phyloP scores from a whole-genome alignment of 306 rosid genomes.

The Prunus dulcis region DNA sequence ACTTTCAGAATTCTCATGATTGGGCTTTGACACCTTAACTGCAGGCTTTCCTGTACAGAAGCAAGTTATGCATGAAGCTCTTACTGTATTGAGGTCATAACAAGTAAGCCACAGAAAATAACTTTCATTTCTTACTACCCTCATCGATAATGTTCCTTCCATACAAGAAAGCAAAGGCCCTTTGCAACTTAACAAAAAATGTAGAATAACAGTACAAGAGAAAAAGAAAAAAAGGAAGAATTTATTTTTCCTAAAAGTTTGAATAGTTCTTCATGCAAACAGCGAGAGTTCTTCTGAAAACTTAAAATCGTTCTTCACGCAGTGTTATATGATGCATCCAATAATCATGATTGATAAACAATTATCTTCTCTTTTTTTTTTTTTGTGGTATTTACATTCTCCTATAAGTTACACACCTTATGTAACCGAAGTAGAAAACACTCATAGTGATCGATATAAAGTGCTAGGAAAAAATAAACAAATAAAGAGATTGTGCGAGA shows the following conservation, averaged over 20 bases:
- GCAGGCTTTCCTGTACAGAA: slow-evolving; percentile 35
- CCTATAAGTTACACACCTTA: not conserved
- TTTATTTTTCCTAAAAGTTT: not conserved
- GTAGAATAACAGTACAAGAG: not conserved
- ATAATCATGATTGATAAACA: not conserved
- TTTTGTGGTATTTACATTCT: not conserved
- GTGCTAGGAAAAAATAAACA: not conserved
- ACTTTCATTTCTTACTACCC: not conserved
- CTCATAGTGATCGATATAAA: not conserved
- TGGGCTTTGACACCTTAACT: slow-evolving; percentile 27
- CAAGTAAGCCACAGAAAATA: not conserved
- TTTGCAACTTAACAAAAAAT: not conserved
- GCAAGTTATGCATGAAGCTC: slow-evolving; percentile 21
- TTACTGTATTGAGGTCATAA: not conserved
- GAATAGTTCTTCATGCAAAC: not conserved
- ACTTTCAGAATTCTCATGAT: slow-evolving; percentile 21
- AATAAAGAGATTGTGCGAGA: not conserved
- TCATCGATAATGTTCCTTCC: not conserved
- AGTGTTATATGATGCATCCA: not conserved
- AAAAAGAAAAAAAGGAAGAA: not conserved
- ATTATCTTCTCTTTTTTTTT: not conserved
- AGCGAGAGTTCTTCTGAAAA: not conserved
- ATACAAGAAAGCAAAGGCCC: not conserved
- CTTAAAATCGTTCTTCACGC: not conserved
- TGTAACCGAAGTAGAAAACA: not conserved